Evolutionary conservation across 345 rosid species (phyloP), one percentile per base, ranked within the genome.

Genomic region (Eucalyptus victrix): DNA sequence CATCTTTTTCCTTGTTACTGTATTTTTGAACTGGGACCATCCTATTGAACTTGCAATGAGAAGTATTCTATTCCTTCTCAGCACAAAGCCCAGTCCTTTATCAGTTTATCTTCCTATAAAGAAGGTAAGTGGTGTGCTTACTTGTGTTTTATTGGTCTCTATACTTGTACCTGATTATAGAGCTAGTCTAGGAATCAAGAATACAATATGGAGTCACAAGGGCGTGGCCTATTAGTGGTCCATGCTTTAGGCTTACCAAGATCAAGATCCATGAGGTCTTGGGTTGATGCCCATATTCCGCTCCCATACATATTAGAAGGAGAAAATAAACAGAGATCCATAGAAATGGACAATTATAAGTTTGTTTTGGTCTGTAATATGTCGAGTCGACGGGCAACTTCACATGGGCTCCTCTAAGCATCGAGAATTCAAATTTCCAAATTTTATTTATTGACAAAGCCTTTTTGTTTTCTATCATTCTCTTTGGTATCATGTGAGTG

Each of bases 31-130:
- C 90, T 92, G 92, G 95, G 86, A 89, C 85, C 88, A 89, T 80
- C 95, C 95, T 86, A 24, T 90, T 51, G 37, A 86, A 23, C 93
- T 94, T 86, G 72, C 81, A 30, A 80, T 87, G 51, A 89, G 89
- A 90, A 87, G 90, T 67, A 40, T 90, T 72, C 88, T 94, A 88
- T 91, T 93, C 89, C 95, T 92, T 80, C 45, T 93, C 40, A 88
- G 92, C 91, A 92, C 94, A 44, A 94, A 88, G 88, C 96, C 95
- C 9, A 90, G 91, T 88, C 94, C 94, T 89, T 91, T 91, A 87
- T 94, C 95, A 7, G 92, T 94, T 67, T 94, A 93, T 91, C 90
- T 93, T 88, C 92, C 91, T 87, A 88, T 93, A 76, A 94, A 94
- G 53, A 88, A 89, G 95, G 96, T 94, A 21, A 87, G 93, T 37